A percentile compares a stretch with the other conserved stretches of the same genome.
Evolutionary conservation across 2,329 filamentous ascomycete genomes (phyloP).

Genomic region (Talaromyces albobiverticillius): DNA sequence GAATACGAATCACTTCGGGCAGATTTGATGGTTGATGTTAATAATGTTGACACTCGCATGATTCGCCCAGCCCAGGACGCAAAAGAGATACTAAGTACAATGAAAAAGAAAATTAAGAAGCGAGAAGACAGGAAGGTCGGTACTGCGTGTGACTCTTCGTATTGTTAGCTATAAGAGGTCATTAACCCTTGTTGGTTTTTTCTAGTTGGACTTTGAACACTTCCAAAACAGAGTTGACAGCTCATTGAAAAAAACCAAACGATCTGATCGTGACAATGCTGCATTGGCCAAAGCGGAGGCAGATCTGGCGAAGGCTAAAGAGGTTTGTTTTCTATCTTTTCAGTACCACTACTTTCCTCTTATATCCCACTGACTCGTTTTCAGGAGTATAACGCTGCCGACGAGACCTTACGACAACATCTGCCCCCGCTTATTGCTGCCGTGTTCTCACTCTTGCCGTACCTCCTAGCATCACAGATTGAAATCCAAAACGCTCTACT

Average conservation of each 20-base stretch:
- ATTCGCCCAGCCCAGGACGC: constrained; percentile 68
- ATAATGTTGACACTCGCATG: constrained; percentile 66
- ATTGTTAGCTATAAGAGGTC: not conserved
- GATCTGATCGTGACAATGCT: constrained; percentile 70
- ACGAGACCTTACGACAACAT: constrained; percentile 68
- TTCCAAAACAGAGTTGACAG: constrained; percentile 69
- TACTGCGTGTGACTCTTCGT: not conserved
- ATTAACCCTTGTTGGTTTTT: not conserved
- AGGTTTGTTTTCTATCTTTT: constrained; percentile 45
- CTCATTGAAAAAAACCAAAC: constrained; percentile 66
- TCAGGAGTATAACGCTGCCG: constrained; percentile 70
- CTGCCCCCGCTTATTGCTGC: constrained; percentile 70
- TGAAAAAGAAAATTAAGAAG: constrained; percentile 82
- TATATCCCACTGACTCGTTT: constrained; percentile 17
- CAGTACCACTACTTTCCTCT: not conserved
- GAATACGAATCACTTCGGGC: constrained; percentile 68
- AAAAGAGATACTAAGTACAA: constrained; percentile 64
- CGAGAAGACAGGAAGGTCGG: constrained; percentile 70
- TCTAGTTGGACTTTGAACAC: constrained; percentile 72
- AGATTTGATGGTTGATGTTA: constrained; percentile 70
- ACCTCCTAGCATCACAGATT: constrained; percentile 67
- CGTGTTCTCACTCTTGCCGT: constrained; percentile 70
- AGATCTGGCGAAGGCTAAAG: constrained; percentile 64
- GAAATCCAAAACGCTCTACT: constrained; percentile 75
- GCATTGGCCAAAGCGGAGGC: constrained; percentile 68